phyloP scores from a whole-genome alignment of 2,329 filamentous ascomycete species.

The Chrysosporium queenslandicum region DNA sequence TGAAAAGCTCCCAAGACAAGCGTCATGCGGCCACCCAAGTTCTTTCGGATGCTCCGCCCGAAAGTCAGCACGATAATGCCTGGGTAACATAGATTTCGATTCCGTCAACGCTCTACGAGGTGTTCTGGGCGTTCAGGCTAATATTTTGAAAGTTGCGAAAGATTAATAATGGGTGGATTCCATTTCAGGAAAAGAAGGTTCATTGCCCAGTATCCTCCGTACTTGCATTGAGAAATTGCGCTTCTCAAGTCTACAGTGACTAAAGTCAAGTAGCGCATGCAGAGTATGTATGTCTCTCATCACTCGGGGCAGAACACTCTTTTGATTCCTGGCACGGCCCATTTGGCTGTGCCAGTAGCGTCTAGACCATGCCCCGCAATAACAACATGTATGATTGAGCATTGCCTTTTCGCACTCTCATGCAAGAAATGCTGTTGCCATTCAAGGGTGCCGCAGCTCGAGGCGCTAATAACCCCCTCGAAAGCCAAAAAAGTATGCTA shows the following conservation, averaged over 20 bases:
- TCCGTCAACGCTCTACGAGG: too few relatives aligned
- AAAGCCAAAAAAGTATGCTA: not conserved
- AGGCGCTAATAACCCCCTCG: not conserved
- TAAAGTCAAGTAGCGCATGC: not conserved
- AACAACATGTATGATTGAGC: not conserved
- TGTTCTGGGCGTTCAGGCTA: too few relatives aligned
- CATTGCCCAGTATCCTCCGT: too few relatives aligned
- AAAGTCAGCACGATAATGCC: too few relatives aligned
- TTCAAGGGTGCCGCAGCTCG: constrained; percentile 4
- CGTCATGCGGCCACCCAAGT: too few relatives aligned
- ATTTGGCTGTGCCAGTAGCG: not conserved
- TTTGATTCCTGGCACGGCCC: not conserved
- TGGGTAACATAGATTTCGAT: too few relatives aligned
- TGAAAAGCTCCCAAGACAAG: too few relatives aligned
- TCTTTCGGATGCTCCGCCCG: too few relatives aligned
- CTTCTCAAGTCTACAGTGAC: not conserved
- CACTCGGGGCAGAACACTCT: not conserved
- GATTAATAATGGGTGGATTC: too few relatives aligned
- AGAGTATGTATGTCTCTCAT: not conserved
- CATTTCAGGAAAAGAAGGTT: too few relatives aligned
- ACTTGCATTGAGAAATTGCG: not conserved
- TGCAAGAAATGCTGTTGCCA: not conserved
- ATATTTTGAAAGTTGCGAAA: too few relatives aligned
- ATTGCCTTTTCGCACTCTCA: not conserved
- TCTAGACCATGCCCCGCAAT: constrained; percentile 1